These are phyloP conservation scores for Mallotus repandus DNA, from an alignment of 441 rosid species.

Conservation along the genomic window DNA sequence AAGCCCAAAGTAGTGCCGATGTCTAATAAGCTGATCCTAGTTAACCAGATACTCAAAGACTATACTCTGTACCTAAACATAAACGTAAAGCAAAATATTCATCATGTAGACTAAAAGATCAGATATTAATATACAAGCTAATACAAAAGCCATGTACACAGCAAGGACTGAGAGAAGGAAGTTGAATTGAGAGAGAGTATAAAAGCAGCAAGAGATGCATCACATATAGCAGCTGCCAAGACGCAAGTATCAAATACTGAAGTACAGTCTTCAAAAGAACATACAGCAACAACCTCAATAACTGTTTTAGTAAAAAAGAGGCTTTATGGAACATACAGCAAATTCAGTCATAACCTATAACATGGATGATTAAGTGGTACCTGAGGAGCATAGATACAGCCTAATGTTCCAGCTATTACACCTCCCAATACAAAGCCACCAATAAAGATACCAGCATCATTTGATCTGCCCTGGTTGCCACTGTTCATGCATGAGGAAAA, in stretches of 20 bases:
- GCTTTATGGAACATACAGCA: not conserved
- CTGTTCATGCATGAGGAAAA: conserved; percentile 18
- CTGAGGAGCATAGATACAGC: conserved; percentile 50
- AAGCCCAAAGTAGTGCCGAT: not conserved
- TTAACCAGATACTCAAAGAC: not conserved
- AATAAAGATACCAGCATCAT: conserved; percentile 34
- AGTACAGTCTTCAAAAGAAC: not conserved
- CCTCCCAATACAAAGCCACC: conserved; percentile 54
- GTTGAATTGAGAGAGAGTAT: not conserved
- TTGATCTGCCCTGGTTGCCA: conserved; percentile 26
- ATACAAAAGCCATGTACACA: not conserved
- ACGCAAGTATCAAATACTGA: not conserved
- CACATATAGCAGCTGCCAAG: not conserved
- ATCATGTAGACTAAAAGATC: not conserved
- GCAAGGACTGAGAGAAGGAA: not conserved
- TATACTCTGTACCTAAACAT: not conserved
- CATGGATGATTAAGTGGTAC: conserved; percentile 20
- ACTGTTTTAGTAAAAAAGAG: not conserved
- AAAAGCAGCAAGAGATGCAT: not conserved
- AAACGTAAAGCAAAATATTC: not conserved
- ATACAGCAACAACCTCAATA: not conserved
- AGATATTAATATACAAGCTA: not conserved
- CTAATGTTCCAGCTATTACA: conserved; percentile 38
- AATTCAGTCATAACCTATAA: not conserved
- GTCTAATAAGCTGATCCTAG: not conserved